A percentile compares a stretch with the other conserved stretches of the same genome.
phyloP scores from a whole-genome alignment of 805 yeast genomes.

The Candida maltosa region DNA sequence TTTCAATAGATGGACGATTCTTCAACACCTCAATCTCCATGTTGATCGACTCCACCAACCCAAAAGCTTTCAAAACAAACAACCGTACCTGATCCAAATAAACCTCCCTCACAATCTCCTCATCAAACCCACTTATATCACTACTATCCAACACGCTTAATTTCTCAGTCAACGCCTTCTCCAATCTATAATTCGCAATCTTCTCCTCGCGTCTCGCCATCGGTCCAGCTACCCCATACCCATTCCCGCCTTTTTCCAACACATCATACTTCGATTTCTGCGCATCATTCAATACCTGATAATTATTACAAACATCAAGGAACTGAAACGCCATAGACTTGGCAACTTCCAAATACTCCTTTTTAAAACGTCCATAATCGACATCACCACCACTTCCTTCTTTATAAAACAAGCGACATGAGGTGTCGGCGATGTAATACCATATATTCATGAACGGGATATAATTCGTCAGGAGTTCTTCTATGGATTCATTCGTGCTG shows the following conservation, averaged over 20 bases:
- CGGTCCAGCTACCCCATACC: conserved; percentile 17
- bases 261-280: no score
- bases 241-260: conserved; percentile 8
- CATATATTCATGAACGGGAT: conserved; percentile 58
- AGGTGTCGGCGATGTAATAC: conserved; percentile 48
- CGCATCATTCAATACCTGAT: conserved; percentile 19
- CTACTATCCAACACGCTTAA: conserved; percentile 35
- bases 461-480: conserved; percentile 64
- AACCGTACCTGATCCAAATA: conserved; percentile 54
- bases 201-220: conserved; percentile 61
- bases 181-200: conserved; percentile 62
- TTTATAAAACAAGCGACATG: conserved; percentile 11
- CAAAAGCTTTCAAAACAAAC: conserved; percentile 51
- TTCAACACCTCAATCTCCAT: conserved; percentile 68
- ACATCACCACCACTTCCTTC: conserved; percentile 20
- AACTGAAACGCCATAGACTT: conserved; percentile 44
- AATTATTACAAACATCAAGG: conserved; percentile 42
- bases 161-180: conserved; percentile 48
- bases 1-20: conserved; percentile 29
- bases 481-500: conserved; percentile 67
- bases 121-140: conserved; percentile 43
- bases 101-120: conserved; percentile 57
- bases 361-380: no score
- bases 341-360: conserved; percentile 26
- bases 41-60: conserved; percentile 51